Conservation (phyloP, 176 grass and related monocot genomes). For the Secale cereale region DNA sequence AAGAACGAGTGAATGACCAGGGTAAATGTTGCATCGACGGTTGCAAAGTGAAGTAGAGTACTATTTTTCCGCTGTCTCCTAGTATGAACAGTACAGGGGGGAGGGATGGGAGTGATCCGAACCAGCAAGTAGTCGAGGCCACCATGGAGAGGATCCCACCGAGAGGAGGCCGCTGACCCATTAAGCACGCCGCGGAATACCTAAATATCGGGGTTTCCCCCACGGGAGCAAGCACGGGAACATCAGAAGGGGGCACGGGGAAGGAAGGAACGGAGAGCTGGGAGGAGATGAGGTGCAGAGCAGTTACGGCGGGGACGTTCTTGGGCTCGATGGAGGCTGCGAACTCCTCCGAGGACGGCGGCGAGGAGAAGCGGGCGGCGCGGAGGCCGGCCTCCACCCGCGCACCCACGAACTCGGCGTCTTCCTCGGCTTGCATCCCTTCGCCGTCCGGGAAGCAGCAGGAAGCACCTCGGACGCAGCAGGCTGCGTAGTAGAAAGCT, state of each 20-base stretch:
- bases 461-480: not conserved
- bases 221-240: not conserved
- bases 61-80: not conserved
- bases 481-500: not conserved
- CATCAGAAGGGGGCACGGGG: not conserved
- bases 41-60: not conserved
- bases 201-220: slow-evolving; percentile 18
- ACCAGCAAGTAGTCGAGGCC: slow-evolving; percentile 93
- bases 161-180: slow-evolving; percentile 46
- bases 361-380: slow-evolving; percentile 26
- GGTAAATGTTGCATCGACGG: not conserved
- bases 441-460: not conserved
- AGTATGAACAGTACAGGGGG: not conserved
- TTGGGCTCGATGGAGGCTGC: slow-evolving; percentile 35
- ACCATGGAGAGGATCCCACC: slow-evolving; percentile 73
- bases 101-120: not conserved
- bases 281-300: not conserved
- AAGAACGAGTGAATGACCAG: slow-evolving; percentile 1
- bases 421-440: slow-evolving; percentile 26
- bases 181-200: slow-evolving; percentile 59
- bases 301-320: slow-evolving; percentile 53
- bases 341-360: slow-evolving; percentile 39
- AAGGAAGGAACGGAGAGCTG: not conserved
- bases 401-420: slow-evolving; percentile 30
- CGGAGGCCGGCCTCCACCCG: slow-evolving; percentile 35